These are phyloP conservation scores for Fusarium annulatum DNA, from an alignment of 2,329 filamentous ascomycete species.

Conservation along the genomic window DNA sequence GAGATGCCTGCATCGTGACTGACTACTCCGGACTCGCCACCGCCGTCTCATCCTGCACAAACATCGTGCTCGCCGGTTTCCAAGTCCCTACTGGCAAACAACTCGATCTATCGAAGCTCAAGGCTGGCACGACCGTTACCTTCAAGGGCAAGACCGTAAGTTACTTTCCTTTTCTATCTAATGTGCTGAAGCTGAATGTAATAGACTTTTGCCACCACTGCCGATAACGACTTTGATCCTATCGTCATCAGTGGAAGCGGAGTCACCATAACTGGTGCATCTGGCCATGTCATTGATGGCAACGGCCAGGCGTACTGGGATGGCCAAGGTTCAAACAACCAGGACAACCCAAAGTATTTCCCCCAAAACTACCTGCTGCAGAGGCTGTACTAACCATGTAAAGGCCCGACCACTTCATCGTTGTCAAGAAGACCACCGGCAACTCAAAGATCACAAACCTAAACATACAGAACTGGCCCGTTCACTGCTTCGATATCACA, in stretches of 20 bases:
- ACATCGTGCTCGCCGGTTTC: conserved; percentile 17
- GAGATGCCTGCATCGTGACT: not conserved
- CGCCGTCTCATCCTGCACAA: conserved; percentile 1
- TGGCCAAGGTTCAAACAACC: conserved; percentile 4
- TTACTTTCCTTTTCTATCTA: accelerated
- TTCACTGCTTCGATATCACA: conserved; percentile 55
- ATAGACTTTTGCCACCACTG: conserved; percentile 1
- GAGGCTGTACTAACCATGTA: accelerated
- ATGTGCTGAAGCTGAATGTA: not conserved
- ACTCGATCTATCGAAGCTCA: conserved; percentile 11
- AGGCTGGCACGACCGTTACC: not conserved
- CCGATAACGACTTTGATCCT: not conserved
- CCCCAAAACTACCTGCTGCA: accelerated
- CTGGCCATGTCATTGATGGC: conserved; percentile 16
- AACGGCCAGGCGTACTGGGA: conserved; percentile 25
- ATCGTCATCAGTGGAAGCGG: conserved; percentile 14
- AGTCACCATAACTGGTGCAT: conserved; percentile 21
- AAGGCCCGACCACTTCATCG: not conserved
- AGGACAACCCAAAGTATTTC: conserved; percentile 25
- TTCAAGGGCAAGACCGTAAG: not conserved
- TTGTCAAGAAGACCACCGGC: not conserved
- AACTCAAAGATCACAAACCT: conserved; percentile 50
- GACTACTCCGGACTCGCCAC: not conserved
- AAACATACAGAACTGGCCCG: conserved; percentile 54
- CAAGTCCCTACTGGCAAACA: conserved; percentile 13